Conservation (phyloP, 2,329 filamentous ascomycete species). For the Trichoderma sp. region DNA sequence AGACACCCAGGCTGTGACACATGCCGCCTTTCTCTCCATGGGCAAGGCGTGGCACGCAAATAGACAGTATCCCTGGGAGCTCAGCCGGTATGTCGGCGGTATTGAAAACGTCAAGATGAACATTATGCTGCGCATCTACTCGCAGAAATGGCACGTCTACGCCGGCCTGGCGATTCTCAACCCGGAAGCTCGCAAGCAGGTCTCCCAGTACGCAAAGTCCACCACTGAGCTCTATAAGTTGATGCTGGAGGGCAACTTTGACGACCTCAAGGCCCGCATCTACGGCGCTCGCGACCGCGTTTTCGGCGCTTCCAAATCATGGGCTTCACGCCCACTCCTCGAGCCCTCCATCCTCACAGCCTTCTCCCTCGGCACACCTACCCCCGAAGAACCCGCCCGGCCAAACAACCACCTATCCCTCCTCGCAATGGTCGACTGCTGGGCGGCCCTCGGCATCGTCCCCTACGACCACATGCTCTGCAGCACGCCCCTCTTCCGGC, state of each 20-base stretch:
- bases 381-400: conserved; percentile 52
- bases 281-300: conserved; percentile 65
- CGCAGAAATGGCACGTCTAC: conserved; percentile 99
- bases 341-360: conserved; percentile 82
- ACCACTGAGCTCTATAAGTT: conserved; percentile 95
- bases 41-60: conserved; percentile 96
- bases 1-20: conserved; percentile 96
- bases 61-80: conserved; percentile 94
- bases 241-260: conserved; percentile 82
- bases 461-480: conserved; percentile 99
- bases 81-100: conserved; percentile 90
- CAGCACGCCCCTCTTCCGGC: conserved; percentile 92
- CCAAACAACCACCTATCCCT: conserved; percentile 94
- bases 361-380: conserved; percentile 75
- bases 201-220: conserved; percentile 86
- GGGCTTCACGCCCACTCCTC: conserved; percentile 66
- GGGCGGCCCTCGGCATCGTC: conserved; percentile 88
- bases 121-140: conserved; percentile 93
- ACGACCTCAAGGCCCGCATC: conserved; percentile 72
- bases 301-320: conserved; percentile 58
- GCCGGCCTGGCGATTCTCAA: conserved; percentile 96
- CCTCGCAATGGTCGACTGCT: conserved; percentile 97
- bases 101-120: conserved; percentile 99
- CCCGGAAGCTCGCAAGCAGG: conserved; percentile 86
- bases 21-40: conserved; percentile 96